Evolutionary conservation across 106 monocot genomes (phyloP), one percentile per base, ranked within the genome.

Genomic region (Triglochin maritima): DNA sequence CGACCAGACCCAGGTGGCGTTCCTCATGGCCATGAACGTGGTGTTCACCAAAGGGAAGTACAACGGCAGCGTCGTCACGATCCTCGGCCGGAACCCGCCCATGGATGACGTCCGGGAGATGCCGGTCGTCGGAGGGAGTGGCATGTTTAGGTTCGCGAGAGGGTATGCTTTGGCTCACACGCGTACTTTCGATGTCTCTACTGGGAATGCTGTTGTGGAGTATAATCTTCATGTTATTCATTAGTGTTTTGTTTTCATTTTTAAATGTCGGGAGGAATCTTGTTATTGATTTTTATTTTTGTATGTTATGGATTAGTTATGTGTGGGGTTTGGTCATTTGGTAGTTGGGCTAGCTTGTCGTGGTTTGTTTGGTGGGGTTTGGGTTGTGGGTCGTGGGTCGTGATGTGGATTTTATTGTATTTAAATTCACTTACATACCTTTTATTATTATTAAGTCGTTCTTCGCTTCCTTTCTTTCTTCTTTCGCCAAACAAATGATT

Each of bases 21-120:
- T 74, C 46, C 11, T 74, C 7, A 74, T 74, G 66, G 42, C 63
- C 66, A 74, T 74, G 74, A 74, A 74, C 65, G 45, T 74, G 44
- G 57, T n/a, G 11, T 74, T 74, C 58, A 57, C 66, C 44, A 49
- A 15, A 0, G 74, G 74, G 14, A 7, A 29, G n/a, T 58, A 48
- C 74, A 74, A 74, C 29, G 74, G 65, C 54, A 74, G 74, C 74
- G 48, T 66, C 11, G 5, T 74, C 47, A 44, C 57, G 29, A 17
- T 74, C 4, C 16, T 74, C 2, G 74, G 74, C 4, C 45, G 74
- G 66, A 74, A 74, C 65, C 15, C 17, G 5, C 29, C 14, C 46
- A 0, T 65, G 15, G 11, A 63, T 14, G 46, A 74, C 63, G 50
- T 58, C 52, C 65, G 74, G 58, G 74, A 74, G 74, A 47, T 74